These are phyloP conservation scores for Populus hybrid DNA, from an alignment of 441 rosid genomes.

Conservation along the genomic window DNA sequence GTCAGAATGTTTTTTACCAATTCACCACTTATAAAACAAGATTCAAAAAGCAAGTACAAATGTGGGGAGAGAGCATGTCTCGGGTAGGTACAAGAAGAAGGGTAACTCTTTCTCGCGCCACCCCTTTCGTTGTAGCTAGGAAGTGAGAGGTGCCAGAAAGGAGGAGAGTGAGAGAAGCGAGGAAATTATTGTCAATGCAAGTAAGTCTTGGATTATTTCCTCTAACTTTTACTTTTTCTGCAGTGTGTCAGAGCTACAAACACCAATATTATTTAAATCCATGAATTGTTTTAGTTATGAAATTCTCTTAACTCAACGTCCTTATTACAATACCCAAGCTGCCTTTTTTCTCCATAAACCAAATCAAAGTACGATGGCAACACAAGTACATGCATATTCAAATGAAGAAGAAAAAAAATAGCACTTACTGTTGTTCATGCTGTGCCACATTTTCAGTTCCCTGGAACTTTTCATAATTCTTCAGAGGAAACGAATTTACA, in stretches of 20 bases:
- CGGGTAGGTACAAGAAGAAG: background rate
- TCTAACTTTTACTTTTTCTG: background rate
- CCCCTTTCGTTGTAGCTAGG: background rate
- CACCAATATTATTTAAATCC: background rate
- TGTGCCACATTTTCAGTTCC: conserved; percentile 23
- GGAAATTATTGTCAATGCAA: background rate
- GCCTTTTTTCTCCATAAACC: background rate
- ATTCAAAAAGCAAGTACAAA: no score
- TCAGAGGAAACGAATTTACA: conserved; percentile 60
- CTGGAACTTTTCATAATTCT: conserved; percentile 34
- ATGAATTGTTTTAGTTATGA: background rate
- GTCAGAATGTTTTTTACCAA: no score
- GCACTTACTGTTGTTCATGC: conserved; percentile 52
- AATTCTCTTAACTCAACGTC: background rate
- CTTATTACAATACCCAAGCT: background rate
- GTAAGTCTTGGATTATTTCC: background rate
- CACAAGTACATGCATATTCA: background rate
- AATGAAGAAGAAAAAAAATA: background rate
- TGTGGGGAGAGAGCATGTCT: no score
- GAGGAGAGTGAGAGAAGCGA: background rate
- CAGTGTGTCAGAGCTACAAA: background rate
- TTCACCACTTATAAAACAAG: no score
- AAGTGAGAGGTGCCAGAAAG: background rate
- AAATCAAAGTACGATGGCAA: background rate
- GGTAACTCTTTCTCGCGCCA: background rate